Base-by-base conservation (phyloP, 345 rosid genomes). In the Heritiera littoralis region DNA sequence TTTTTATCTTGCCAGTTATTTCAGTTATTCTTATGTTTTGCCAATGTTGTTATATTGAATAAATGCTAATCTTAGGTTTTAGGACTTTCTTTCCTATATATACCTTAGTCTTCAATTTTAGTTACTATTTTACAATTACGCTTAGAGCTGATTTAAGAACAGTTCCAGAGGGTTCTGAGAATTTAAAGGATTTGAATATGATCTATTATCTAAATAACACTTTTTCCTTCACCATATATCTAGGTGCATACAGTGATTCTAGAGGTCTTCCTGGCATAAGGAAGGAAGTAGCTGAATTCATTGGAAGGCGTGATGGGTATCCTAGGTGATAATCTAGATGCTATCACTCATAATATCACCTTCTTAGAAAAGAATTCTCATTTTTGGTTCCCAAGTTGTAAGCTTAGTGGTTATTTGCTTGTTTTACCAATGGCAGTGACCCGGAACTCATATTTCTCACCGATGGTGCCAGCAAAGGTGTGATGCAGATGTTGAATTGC, bases 401-500 rank as follows among this genome's bases (percentile, higher is more conserved):
- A 87, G 75, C 86, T 79, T 74, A 85, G 67, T 9, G 75, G 66
- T 13, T 61, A 23, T 77, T 51, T 79, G 76, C 43, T 69, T 88
- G 78, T 84, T 80, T 51, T 54, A 79, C 81, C 45, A 45, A 79
- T 78, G 55, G 81, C 90, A 95, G 99, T 81, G 98, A 95, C 82
- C 98, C 98, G 46, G 99, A 95, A 81, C 93, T 91, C 85, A 91
- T 95, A 78, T 95, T 83, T 81, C 99, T 95, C 80, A 95, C 99
- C 69, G 98, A 93, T 88, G 99, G 99, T 83, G 99, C 99, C 7
- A 93, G 99, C 88, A 93, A 93, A 89, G 99, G 99, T 86, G 98
- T 95, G 78, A 95, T 93, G 97, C 98, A 95, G 86, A 92, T 90
- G 80, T 84, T 95, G 89, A 95, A 91, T 76, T 84, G 93, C 77